phyloP scores from a whole-genome alignment of 345 rosid genomes.

The Linum tenue region DNA sequence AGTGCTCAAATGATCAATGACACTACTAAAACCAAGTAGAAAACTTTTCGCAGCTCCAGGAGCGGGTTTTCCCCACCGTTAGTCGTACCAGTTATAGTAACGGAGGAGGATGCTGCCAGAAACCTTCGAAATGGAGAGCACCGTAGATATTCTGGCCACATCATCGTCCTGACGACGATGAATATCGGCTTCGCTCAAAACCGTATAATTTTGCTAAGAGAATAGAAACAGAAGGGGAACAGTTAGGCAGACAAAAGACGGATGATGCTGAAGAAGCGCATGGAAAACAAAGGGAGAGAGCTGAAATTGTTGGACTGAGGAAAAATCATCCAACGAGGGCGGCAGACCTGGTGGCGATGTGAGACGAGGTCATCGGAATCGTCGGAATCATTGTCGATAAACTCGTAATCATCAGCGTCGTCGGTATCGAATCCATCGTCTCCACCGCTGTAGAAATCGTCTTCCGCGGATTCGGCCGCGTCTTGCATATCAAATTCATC shows the following conservation, averaged over 20 bases:
- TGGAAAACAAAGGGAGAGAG: not conserved
- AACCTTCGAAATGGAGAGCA: constrained; percentile 26
- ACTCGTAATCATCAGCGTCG: constrained; percentile 57
- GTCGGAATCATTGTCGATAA: constrained; percentile 62
- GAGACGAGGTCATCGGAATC: constrained; percentile 59
- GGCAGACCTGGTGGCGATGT: constrained; percentile 53
- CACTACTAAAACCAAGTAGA: not conserved
- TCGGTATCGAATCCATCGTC: constrained; percentile 47
- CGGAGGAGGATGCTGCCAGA: constrained; percentile 24
- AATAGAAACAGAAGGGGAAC: not conserved
- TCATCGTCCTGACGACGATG: constrained; percentile 22
- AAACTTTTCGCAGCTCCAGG: not conserved
- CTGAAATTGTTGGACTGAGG: not conserved
- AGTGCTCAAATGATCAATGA: not conserved
- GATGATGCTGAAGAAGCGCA: not conserved
- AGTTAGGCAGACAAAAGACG: not conserved
- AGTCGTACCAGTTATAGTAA: constrained; percentile 21
- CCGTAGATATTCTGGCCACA: constrained; percentile 20
- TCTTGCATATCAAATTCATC: constrained; percentile 48
- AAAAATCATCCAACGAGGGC: not conserved
- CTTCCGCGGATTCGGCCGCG: constrained; percentile 52
- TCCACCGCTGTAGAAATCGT: constrained; percentile 72
- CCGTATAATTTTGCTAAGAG: constrained; percentile 22
- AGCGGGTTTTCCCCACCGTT: not conserved
- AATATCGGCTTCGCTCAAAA: constrained; percentile 23